Conservation (phyloP, 495 filamentous ascomycete genomes). For the Lentithecium fluviatile region DNA sequence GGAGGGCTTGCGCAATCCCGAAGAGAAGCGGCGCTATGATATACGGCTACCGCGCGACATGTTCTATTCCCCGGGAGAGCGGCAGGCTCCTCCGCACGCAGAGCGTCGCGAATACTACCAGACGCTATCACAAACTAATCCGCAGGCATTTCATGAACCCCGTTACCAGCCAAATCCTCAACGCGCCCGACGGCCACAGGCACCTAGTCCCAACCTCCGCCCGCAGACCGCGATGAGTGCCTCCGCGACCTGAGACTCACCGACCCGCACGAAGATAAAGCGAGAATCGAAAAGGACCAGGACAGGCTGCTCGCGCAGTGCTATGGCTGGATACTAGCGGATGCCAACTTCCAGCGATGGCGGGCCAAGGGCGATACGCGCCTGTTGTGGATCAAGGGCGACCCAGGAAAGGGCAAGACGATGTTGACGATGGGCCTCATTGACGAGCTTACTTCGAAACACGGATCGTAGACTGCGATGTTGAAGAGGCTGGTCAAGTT, state of each 20-base stretch:
- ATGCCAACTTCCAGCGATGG: conserved; percentile 45
- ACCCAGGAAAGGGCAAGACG: conserved; percentile 47
- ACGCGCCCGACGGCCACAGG: too few species aligned
- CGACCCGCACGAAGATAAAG: conserved; percentile 40
- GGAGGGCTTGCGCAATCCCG: too few species aligned
- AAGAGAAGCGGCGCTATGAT: too few species aligned
- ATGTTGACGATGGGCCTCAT: conserved; percentile 35
- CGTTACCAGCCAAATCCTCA: too few species aligned
- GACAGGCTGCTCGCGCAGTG: conserved; percentile 46
- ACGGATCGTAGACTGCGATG: neutral
- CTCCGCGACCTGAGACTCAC: conserved; percentile 18
- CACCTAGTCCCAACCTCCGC: too few species aligned
- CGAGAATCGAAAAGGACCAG: conserved; percentile 45
- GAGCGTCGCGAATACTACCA: too few species aligned
- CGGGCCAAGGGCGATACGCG: conserved; percentile 32
- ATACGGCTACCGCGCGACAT: too few species aligned
- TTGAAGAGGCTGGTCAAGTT: conserved; percentile 11
- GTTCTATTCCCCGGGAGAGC: too few species aligned
- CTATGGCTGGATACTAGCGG: conserved; percentile 48
- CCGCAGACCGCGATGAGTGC: too few species aligned
- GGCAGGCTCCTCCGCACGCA: too few species aligned
- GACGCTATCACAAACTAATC: too few species aligned
- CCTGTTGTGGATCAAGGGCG: conserved; percentile 48
- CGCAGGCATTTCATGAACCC: too few species aligned
- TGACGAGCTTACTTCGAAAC: conserved; percentile 10